Evolutionary conservation across 177 flowering plant genomes (phyloP).

Genomic region (Vitis hybrid): DNA sequence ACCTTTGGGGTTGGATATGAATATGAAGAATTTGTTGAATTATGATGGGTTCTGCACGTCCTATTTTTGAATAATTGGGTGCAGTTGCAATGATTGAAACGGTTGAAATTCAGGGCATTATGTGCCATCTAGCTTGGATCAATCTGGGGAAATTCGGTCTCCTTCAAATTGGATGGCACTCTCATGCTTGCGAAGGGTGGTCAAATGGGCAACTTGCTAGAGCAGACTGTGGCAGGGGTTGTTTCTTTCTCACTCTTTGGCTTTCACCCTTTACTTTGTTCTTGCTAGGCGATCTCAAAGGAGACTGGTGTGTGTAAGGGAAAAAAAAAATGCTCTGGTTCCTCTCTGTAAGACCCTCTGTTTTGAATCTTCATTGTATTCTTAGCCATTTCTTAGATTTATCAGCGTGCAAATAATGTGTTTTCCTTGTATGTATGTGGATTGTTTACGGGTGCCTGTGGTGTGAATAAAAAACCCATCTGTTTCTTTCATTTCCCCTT

Average conservation of each 20-base stretch:
- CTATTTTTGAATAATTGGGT: too few relatives aligned
- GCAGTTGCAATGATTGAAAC: too few relatives aligned
- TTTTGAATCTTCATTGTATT: slow-evolving; percentile 18
- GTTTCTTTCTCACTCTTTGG: slow-evolving; percentile 1
- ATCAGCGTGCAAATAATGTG: slow-evolving; percentile 31
- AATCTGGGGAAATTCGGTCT: too few relatives aligned
- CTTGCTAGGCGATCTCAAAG: slow-evolving; percentile 7
- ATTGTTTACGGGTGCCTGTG: slow-evolving; percentile 27
- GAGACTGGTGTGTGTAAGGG: slow-evolving; percentile 10
- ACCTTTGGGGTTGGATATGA: too few relatives aligned
- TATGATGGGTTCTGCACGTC: too few relatives aligned
- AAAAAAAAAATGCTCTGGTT: slow-evolving; percentile 9
- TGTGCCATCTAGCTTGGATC: too few relatives aligned
- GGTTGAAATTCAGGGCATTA: too few relatives aligned
- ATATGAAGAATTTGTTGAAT: too few relatives aligned
- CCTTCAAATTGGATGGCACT: too few relatives aligned
- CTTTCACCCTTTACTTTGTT: slow-evolving; percentile 9
- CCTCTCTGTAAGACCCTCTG: slow-evolving; percentile 19
- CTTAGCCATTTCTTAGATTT: slow-evolving; percentile 29
- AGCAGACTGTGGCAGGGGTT: background rate
- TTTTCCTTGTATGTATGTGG: slow-evolving; percentile 29
- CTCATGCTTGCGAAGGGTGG: too few relatives aligned
- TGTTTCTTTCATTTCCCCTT: slow-evolving; percentile 13
- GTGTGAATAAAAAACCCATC: slow-evolving; percentile 39
- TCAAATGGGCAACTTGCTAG: too few relatives aligned